Conservation (phyloP, 192 early-diverging fungal species). For the Linnemannia elongata region DNA sequence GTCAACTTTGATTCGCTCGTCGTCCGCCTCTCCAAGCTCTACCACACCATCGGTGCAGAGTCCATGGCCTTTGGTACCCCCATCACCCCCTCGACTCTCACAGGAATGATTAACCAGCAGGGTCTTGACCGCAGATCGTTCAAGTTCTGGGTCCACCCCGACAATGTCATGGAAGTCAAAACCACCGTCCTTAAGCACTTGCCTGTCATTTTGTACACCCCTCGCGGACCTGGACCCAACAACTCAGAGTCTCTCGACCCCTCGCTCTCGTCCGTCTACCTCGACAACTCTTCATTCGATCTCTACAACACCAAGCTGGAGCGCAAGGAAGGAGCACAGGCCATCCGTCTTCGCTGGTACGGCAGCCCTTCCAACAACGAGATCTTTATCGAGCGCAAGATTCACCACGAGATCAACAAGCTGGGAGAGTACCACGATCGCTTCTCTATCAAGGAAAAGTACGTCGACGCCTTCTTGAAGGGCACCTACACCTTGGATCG, state of each 20-base stretch:
- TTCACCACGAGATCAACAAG: conserved; percentile 70
- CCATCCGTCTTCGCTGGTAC: conserved; percentile 95
- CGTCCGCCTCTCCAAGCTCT: conserved; percentile 86
- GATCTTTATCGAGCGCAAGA: conserved; percentile 83
- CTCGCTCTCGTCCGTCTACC: conserved; percentile 93
- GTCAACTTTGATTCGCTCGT: conserved; percentile 90
- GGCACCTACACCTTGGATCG: conserved; percentile 83
- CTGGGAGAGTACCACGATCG: conserved; percentile 93
- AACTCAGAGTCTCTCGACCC: conserved; percentile 76
- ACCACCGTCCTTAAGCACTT: conserved; percentile 90
- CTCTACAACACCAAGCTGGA: conserved; percentile 91
- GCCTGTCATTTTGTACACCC: conserved; percentile 91
- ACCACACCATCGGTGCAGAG: conserved; percentile 65
- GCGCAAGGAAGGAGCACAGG: conserved; percentile 89
- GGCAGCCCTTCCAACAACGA: conserved; percentile 82
- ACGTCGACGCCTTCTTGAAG: conserved; percentile 88
- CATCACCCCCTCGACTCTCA: conserved; percentile 45
- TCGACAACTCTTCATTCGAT: conserved; percentile 92
- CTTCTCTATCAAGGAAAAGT: conserved; percentile 94
- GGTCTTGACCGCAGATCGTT: conserved; percentile 86
- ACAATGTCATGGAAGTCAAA: conserved; percentile 96
- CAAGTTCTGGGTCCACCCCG: conserved; percentile 97
- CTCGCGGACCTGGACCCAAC: conserved; percentile 76
- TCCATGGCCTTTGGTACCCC: conserved; percentile 39
- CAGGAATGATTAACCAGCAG: conserved; percentile 51